Evolutionary conservation across 495 filamentous ascomycete genomes (phyloP).

Genomic region (Penicillium ucsense): DNA sequence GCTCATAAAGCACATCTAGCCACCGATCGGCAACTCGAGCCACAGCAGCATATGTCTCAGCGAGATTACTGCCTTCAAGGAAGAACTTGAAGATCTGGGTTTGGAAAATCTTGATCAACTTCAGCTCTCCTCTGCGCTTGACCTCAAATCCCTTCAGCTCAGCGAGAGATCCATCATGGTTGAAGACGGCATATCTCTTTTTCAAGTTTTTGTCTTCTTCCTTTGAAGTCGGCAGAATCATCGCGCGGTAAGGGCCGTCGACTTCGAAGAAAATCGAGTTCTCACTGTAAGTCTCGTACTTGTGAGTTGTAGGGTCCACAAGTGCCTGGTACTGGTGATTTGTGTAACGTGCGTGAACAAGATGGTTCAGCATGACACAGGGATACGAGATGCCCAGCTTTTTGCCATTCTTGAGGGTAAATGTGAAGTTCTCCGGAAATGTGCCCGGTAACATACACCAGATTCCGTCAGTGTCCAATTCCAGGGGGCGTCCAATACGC

Average conservation of each 20-base stretch:
- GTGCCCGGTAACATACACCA: conserved; percentile 99
- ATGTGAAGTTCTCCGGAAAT: conserved; percentile 94
- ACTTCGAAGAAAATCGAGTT: conserved; percentile 99
- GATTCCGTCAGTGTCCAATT: conserved; percentile 99
- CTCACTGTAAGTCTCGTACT: conserved; percentile 91
- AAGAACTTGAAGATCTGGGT: conserved; percentile 99
- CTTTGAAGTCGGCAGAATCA: conserved; percentile 95
- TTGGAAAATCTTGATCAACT: conserved; percentile 99
- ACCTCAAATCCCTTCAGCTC: conserved; percentile 98
- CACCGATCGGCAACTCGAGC: conserved; percentile 93
- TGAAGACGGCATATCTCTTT: conserved; percentile 98
- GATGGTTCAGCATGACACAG: conserved; percentile 98
- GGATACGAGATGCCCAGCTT: conserved; percentile 93
- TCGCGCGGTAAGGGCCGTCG: conserved; percentile 92
- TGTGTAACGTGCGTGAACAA: conserved; percentile 90
- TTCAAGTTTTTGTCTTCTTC: conserved; percentile 99
- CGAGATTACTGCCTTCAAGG: conserved; percentile 74
- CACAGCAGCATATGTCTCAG: conserved; percentile 83
- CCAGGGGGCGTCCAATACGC: conserved; percentile 82
- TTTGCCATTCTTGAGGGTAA: conserved; percentile 89
- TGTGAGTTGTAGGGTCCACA: conserved; percentile 65
- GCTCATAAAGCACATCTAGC: conserved; percentile 86
- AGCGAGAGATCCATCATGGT: conserved; percentile 92
- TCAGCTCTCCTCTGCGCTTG: conserved; percentile 94
- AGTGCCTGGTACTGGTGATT: conserved; percentile 96